Evolutionary conservation across 1,139 yeast species (phyloP).

Genomic region (Hyphopichia wangnamkhiaoensis): DNA sequence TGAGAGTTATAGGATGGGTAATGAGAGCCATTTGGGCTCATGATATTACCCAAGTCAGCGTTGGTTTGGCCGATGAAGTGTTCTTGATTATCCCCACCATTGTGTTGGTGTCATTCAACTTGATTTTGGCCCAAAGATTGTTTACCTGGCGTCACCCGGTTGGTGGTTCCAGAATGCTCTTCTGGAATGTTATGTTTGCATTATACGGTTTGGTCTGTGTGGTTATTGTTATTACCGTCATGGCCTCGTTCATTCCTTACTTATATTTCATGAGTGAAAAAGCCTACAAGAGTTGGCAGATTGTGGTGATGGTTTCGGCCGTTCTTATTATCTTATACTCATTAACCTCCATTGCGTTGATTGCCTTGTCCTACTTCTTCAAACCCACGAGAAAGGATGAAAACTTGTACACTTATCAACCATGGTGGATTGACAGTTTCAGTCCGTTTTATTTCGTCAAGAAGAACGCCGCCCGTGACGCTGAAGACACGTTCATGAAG

Average conservation of each 20-base stretch:
- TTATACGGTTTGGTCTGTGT: slow-evolving; percentile 32
- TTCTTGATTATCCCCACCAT: slow-evolving; percentile 36
- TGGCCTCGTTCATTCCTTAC: slow-evolving; percentile 39
- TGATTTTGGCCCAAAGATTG: slow-evolving; percentile 43
- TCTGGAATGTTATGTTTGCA: slow-evolving; percentile 36
- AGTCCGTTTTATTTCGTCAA: slow-evolving; percentile 44
- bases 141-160: slow-evolving; percentile 52
- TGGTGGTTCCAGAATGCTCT: slow-evolving; percentile 41
- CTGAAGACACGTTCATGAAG: slow-evolving; percentile 45
- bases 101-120: slow-evolving; percentile 36
- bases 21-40: slow-evolving; percentile 32
- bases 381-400: slow-evolving; percentile 46
- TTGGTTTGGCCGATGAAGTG: slow-evolving; percentile 36
- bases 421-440: slow-evolving; percentile 51
- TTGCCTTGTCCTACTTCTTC: slow-evolving; percentile 40
- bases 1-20: slow-evolving; percentile 33
- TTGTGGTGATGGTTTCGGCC: slow-evolving; percentile 32
- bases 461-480: slow-evolving; percentile 38
- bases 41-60: slow-evolving; percentile 22
- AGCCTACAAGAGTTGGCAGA: slow-evolving; percentile 25
- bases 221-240: slow-evolving; percentile 33
- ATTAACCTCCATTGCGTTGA: slow-evolving; percentile 36
- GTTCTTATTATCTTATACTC: slow-evolving; percentile 35
- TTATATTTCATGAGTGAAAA: slow-evolving; percentile 25
- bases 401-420: slow-evolving; percentile 44